These are phyloP conservation scores for Vanrija pseudolonga DNA, from an alignment of 1,284 basidiomycete species.

Conservation along the genomic window DNA sequence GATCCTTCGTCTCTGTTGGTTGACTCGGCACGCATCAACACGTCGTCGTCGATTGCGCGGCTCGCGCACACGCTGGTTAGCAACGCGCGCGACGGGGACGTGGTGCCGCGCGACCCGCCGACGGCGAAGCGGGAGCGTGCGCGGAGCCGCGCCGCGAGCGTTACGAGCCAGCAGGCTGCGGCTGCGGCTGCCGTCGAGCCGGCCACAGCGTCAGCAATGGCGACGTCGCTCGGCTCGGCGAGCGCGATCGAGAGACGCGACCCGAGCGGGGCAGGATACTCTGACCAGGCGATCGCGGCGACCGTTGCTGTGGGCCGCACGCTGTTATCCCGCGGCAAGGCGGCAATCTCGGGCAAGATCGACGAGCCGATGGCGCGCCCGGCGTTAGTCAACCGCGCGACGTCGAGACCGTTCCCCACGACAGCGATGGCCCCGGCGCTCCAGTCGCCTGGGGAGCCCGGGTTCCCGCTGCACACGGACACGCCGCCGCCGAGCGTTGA, in stretches of 20 bases:
- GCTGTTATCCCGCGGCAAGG: conserved; percentile 31
- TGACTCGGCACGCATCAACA: conserved; percentile 63
- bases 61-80: conserved; percentile 69
- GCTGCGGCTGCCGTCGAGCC: neutral
- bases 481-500: conserved; percentile 59
- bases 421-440: conserved; percentile 24
- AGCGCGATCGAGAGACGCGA: no score
- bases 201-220: neutral
- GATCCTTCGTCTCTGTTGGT: conserved; percentile 71
- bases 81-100: conserved; percentile 64
- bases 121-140: conserved; percentile 13
- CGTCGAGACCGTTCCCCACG: conserved; percentile 32
- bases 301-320: conserved; percentile 35
- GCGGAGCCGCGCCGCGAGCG: conserved; percentile 31
- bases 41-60: conserved; percentile 55
- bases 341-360: conserved; percentile 24
- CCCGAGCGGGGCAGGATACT: neutral
- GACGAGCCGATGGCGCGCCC: conserved; percentile 34
- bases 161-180: conserved; percentile 47
- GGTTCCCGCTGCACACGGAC: conserved; percentile 12
- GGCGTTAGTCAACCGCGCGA: conserved; percentile 47
- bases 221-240: neutral
- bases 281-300: conserved; percentile 37
- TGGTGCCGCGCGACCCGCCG: conserved; percentile 52
- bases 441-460: neutral